Evolutionary conservation across 495 filamentous ascomycete species (phyloP), one percentile per base, ranked within the genome.

Genomic region (Cryomyces minteri): DNA sequence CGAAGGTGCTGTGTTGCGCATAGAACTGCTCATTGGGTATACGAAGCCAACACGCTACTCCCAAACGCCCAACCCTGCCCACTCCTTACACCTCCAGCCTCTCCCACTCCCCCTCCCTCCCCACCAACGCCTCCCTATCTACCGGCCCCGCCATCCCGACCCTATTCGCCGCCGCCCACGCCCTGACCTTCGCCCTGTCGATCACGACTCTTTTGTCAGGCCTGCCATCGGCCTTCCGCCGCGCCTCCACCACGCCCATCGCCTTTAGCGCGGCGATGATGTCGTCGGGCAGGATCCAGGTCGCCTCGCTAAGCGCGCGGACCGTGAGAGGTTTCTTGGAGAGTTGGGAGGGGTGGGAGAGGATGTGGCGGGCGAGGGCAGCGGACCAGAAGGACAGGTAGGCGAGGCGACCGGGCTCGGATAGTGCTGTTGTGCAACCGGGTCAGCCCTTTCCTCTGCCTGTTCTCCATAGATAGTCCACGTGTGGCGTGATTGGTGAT

Each of bases 381-480:
- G 77, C 76, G 5, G 79, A 78, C 88, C 88, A 95, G 59, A 80
- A 94, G 6, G 76, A 69, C 53, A 73, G 68, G 60, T 95, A 95
- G 6, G 82, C 84, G 52, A 70, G 77, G 43, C 75, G 72, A 1
- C 88, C 88, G 43, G 90, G 64, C 50, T 87, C 82, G 38, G 81
- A 87, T 43, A 95, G 76, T 10, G 88, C 60, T 64, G 43, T 42
- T 37, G 12, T 25, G 18, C 18, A 25, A 25, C 18, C 9, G 5
- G 25, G 39, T 47, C 31, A 47, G 45, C 32, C 10, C 25, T 28
- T 10, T 39, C 5, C 33, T 10, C 11, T 43, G 8, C 18, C 10
- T 6, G 5, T 36, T 34, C 30, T 34, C 18, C 18, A 25, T 25
- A 25, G 18, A 25, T 2, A 25, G 18, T 2, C 18, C 18, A 25